A percentile compares a stretch with the other conserved stretches of the same genome.
Conservation (phyloP, 768 basidiomycete species). For the Termitomyces bulborhizus region DNA sequence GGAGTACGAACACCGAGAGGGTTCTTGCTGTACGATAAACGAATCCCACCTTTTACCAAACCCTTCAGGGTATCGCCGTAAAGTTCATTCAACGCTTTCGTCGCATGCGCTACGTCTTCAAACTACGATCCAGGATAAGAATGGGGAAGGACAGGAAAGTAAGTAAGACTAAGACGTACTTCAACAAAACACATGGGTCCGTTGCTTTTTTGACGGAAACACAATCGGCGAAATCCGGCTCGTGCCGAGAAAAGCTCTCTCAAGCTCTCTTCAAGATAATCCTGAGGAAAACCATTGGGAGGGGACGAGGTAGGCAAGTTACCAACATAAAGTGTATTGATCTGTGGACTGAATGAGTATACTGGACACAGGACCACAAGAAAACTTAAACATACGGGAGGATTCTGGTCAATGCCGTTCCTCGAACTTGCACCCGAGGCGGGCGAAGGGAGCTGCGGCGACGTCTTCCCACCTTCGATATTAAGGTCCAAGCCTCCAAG, state of each 20-base stretch:
- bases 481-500: conserved; percentile 47
- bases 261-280: conserved; percentile 82
- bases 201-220: conserved; percentile 93
- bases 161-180: conserved; percentile 35
- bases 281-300: conserved; percentile 64
- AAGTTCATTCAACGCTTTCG: conserved; percentile 81
- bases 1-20: conserved; percentile 89
- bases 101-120: conserved; percentile 81
- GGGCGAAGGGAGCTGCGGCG: conserved; percentile 75
- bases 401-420: conserved; percentile 80
- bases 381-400: conserved; percentile 52
- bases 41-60: conserved; percentile 93
- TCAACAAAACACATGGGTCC: conserved; percentile 99
- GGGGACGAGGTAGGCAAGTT: conserved; percentile 83
- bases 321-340: conserved; percentile 99
- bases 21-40: conserved; percentile 97
- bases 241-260: conserved; percentile 75
- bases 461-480: conserved; percentile 49
- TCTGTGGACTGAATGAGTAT: conserved; percentile 33
- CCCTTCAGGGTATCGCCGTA: conserved; percentile 91
- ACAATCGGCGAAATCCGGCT: conserved; percentile 85
- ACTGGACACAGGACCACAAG: not conserved
- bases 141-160: not conserved
- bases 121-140: conserved; percentile 47
- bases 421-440: conserved; percentile 54